Base-by-base conservation (phyloP, 192 early-diverging fungal species). In the Coemansia reversa region DNA sequence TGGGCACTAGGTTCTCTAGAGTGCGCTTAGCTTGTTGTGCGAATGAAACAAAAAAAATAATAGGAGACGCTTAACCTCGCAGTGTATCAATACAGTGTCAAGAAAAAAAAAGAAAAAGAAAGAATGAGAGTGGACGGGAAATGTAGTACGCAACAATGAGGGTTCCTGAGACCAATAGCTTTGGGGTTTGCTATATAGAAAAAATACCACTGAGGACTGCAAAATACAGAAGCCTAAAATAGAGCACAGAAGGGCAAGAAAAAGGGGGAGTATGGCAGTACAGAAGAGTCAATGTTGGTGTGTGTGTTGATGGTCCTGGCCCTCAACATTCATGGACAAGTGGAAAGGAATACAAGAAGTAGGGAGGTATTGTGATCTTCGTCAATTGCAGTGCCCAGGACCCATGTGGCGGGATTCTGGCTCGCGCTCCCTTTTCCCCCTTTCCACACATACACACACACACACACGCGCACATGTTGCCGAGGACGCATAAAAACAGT, bases 181-280 rank as follows among this genome's bases (percentile, higher is more conserved):
- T 45, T 16, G 16, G 14, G 9, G 39, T 45, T 45, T 45, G 9
- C 14, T 45, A 16, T 11, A 35, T 12, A 11, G 16, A 16, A 45
- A 45, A 16, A 45, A 14, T 45, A 45, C 3, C 12, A 16, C 39
- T 14, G 14, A 45, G 14, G 14, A 16, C 39, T 16, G 2, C 39
- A 45, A 45, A 45, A 58, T 58, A 32, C 35, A 58, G 29, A 27
- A 29, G 49, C 22, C 50, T 53, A 49, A 51, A 68, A 51, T 29
- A 22, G 30, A 39, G 49, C 14, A 27, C 8, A 62, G 32, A 64
- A 48, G 45, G 23, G 32, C 5, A 58, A 56, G 12, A 18, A 14
- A 28, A 54, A 47, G 51, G 49, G 51, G 28, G 63, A 32, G 7
- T 29, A 55, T 23, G 47, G 11, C 33, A 39, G 19, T 29, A 30